phyloP scores from a whole-genome alignment of 2,329 filamentous ascomycete species.

The Ophiocordyceps camponoti-floridani region DNA sequence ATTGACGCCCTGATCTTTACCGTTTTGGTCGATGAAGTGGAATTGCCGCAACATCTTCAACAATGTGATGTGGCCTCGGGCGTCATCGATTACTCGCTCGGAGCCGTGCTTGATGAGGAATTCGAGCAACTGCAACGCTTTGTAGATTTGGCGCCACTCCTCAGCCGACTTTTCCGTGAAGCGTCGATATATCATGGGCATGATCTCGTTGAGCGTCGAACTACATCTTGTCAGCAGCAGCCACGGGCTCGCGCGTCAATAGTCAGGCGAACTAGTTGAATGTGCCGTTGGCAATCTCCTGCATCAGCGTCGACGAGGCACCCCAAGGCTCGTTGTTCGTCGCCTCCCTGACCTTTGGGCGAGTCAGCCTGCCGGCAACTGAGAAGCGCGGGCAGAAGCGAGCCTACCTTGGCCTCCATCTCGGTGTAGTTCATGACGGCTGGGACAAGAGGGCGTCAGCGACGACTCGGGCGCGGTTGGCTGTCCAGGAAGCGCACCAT shows the following conservation, averaged over 20 bases:
- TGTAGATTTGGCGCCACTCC: slow-evolving; percentile 99
- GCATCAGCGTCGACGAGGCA: slow-evolving; percentile 68
- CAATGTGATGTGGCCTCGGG: slow-evolving; percentile 81
- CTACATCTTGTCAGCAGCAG: slow-evolving; percentile 24
- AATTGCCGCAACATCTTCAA: slow-evolving; percentile 98
- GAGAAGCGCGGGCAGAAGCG: slow-evolving; percentile 2
- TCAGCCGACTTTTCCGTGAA: slow-evolving; percentile 97
- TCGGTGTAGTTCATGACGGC: slow-evolving; percentile 98
- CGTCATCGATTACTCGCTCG: slow-evolving; percentile 92
- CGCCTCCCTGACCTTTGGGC: slow-evolving; percentile 68
- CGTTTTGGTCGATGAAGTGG: slow-evolving; percentile 89
- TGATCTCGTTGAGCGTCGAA: slow-evolving; percentile 95
- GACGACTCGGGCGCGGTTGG: slow-evolving; percentile 1
- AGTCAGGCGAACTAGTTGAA: slow-evolving; percentile 71
- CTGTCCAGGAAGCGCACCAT: slow-evolving; percentile 43
- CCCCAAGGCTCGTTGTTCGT: slow-evolving; percentile 99
- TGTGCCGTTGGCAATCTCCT: slow-evolving; percentile 94
- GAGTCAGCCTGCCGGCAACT: slow-evolving; percentile 2
- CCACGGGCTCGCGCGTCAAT: slow-evolving; percentile 3
- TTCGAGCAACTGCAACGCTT: slow-evolving; percentile 88
- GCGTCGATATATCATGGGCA: slow-evolving; percentile 99
- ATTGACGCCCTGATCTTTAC: slow-evolving; percentile 96
- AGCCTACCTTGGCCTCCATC: slow-evolving; percentile 53
- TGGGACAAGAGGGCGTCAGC: slow-evolving; percentile 23
- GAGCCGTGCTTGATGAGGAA: slow-evolving; percentile 97